phyloP scores from a whole-genome alignment of 116 monocot genomes.

The Posidonia oceanica region DNA sequence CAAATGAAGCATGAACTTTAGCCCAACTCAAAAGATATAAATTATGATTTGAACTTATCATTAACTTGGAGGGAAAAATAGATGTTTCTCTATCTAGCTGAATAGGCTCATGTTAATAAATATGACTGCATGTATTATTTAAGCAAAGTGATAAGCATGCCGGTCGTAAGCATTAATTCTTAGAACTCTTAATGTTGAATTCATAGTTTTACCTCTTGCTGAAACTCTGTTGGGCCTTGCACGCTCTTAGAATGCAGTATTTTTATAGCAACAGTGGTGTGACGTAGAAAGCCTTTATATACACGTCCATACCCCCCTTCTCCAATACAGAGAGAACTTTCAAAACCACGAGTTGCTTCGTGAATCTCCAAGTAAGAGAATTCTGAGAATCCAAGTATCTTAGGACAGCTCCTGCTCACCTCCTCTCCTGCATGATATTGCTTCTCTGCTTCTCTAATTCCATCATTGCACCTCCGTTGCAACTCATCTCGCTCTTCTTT shows the following conservation, averaged over 20 bases:
- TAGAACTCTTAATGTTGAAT: too few relatives aligned
- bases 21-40: too few relatives aligned
- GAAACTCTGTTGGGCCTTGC: conserved; percentile 42
- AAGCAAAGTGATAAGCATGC: too few relatives aligned
- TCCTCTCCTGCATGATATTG: conserved; percentile 16
- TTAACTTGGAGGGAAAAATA: too few relatives aligned
- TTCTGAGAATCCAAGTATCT: conserved; percentile 16
- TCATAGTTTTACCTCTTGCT: conserved; percentile 40
- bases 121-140: too few relatives aligned
- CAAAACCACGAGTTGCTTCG: conserved; percentile 42
- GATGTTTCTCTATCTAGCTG: too few relatives aligned
- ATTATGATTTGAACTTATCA: too few relatives aligned
- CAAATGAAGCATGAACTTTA: too few relatives aligned
- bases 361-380: conserved; percentile 39
- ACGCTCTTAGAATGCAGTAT: conserved; percentile 31
- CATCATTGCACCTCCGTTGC: background rate
- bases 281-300: conserved; percentile 48
- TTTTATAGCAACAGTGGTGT: conserved; percentile 55
- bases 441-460: conserved; percentile 33
- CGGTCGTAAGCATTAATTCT: too few relatives aligned
- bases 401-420: conserved; percentile 1
- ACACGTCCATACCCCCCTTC: conserved; percentile 71
- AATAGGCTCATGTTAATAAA: too few relatives aligned
- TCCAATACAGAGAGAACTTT: conserved; percentile 44
- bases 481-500: conserved; percentile 27